Evolutionary conservation across 768 basidiomycete genomes (phyloP), one percentile per base, ranked within the genome.

Genomic region (Lentinus brumalis): DNA sequence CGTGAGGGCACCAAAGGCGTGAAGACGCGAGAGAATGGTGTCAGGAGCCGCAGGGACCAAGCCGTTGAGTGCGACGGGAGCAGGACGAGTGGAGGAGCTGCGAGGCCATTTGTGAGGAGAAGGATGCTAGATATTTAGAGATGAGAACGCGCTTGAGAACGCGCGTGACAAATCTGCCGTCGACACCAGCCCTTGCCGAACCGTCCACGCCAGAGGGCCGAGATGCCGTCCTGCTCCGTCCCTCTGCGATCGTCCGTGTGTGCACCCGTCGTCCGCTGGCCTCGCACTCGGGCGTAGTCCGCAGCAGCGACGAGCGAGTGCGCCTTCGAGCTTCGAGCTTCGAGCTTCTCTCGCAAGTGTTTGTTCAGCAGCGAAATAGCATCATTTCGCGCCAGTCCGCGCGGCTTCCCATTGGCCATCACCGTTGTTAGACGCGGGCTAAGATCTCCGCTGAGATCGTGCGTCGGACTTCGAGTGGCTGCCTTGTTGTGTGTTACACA

Each of bases 131-230:
- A 39, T 35, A 49, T 61, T 57, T 46, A 39, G 54, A 56, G 54
- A 52, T 12, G 50, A 10, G 56, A 21, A 54, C 32, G 31, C 42
- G 51, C 56, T 56, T 62, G 56, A 62, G 56, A 21, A 54, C 32
- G 31, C 42, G 51, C 56, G 61, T 62, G 56, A 62, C 61, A 57
- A 62, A 57, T 62, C 56, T 45, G 47, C 42, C 55, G 50, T 30
- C 31, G 38, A 61, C 39, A 47, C 38, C 40, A 49, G 11, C 50
- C 21, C 46, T 10, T 21, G 21, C n/a, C 21, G 46, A 21, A 30
- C 14, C 46, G 21, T 15, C 14, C 46, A 47, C 46, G 46, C 30
- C 46, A 26, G 35, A 7, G 35, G 35, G 35, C 35, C 35, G 56
- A 62, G 56, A 62, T 62, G 61, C 61, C 61, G 35, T 47, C 21